A percentile compares a stretch with the other conserved stretches of the same genome.
phyloP scores from a whole-genome alignment of 495 filamentous ascomycete genomes.

The Parmelia sp. region DNA sequence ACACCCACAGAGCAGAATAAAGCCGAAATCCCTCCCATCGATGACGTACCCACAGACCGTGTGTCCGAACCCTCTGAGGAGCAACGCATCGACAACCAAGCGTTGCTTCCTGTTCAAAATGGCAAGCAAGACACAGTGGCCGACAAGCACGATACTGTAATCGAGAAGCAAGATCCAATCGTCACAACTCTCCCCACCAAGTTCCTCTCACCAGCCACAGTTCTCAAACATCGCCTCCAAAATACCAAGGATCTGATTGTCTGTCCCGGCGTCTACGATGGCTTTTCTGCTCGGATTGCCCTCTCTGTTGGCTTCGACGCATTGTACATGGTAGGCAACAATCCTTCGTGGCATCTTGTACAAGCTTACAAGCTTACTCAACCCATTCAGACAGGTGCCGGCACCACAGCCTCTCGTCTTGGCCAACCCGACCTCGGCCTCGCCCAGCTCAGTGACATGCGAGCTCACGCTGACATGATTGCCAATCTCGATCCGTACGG shows the following conservation, averaged over 20 bases:
- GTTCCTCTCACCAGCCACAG: constrained; percentile 23
- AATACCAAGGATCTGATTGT: constrained; percentile 41
- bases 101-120: background rate
- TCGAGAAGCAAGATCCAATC: background rate
- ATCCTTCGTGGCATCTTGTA: background rate
- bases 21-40: background rate
- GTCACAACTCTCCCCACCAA: background rate
- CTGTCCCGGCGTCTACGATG: constrained; percentile 64
- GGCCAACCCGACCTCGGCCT: constrained; percentile 64
- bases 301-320: constrained; percentile 54
- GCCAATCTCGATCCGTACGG: constrained; percentile 52
- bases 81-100: background rate
- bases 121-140: background rate
- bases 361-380: constrained; percentile 4
- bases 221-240: constrained; percentile 36
- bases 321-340: constrained; percentile 56
- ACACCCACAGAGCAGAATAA: background rate
- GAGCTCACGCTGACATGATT: constrained; percentile 59
- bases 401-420: constrained; percentile 55
- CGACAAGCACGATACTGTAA: background rate
- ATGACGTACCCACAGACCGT: background rate
- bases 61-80: background rate
- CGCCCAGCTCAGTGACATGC: constrained; percentile 58
- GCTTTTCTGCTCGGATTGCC: constrained; percentile 59
- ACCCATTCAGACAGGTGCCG: constrained; percentile 55